These are phyloP conservation scores for Fusarium temperatum DNA, from an alignment of 2,329 filamentous ascomycete species.

Conservation along the genomic window DNA sequence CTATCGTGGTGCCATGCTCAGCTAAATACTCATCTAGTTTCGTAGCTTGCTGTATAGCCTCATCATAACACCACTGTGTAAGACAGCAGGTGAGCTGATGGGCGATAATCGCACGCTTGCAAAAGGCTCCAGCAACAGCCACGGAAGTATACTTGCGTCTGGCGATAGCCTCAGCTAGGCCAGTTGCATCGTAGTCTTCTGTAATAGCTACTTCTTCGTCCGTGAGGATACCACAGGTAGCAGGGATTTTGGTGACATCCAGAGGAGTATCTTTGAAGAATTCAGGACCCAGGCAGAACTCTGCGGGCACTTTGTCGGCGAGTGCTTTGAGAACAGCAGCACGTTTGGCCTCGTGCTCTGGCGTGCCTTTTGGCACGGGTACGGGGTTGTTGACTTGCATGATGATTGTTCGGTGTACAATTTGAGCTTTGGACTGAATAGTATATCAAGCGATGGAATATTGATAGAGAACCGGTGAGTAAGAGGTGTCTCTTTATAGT, in stretches of 20 bases:
- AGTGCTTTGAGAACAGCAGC: not conserved
- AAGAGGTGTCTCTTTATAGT: not conserved
- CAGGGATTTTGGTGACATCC: not conserved
- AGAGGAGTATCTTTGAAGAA: not conserved
- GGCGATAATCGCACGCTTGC: not conserved
- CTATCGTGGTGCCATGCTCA: not conserved
- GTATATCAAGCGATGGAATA: not conserved
- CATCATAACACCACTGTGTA: not conserved
- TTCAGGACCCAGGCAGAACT: not conserved
- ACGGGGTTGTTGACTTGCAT: not conserved
- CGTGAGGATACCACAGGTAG: not conserved
- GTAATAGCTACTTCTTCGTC: not conserved
- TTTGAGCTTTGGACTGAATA: not conserved
- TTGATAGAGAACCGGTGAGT: not conserved
- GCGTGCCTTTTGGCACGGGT: not conserved
- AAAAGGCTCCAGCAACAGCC: not conserved
- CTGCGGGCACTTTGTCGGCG: not conserved
- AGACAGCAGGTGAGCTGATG: not conserved
- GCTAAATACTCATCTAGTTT: not conserved
- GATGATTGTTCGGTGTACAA: rapidly evolving
- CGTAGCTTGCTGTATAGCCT: not conserved
- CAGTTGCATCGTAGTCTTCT: not conserved
- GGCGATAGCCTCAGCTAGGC: not conserved
- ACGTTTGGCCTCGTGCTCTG: not conserved
- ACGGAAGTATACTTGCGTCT: not conserved